phyloP scores from a whole-genome alignment of 176 grass and related monocot genomes.

The Oryza meyeriana region DNA sequence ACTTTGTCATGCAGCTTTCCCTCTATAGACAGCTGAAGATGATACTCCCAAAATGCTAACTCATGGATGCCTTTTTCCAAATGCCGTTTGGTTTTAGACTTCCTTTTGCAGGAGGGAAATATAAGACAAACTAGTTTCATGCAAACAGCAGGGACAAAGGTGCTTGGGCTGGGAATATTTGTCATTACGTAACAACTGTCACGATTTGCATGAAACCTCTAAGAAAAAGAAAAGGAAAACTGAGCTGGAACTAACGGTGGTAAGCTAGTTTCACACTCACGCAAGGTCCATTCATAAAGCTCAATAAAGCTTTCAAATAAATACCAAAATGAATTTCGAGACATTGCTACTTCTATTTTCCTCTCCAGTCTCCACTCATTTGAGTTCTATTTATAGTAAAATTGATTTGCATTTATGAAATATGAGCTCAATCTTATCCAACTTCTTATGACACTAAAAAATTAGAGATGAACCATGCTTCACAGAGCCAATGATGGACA shows the following conservation, averaged over 20 bases:
- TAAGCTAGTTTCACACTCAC: constrained; percentile 22
- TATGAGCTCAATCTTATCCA: not conserved
- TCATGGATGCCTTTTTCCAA: not conserved
- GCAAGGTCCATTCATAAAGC: not conserved
- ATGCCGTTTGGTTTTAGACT: constrained; percentile 5
- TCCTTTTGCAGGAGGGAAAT: not conserved
- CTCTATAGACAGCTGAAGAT: not conserved
- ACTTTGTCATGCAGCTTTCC: constrained; percentile 8
- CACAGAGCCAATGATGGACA: not conserved
- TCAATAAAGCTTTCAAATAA: not conserved
- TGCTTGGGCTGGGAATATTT: constrained; percentile 3
- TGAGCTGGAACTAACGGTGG: constrained; percentile 17
- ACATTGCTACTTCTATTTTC: not conserved
- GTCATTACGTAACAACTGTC: not conserved
- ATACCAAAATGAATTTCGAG: not conserved
- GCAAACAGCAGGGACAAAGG: constrained; percentile 12
- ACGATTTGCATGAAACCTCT: constrained; percentile 4
- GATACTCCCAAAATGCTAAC: constrained; percentile 19
- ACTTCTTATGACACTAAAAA: not conserved
- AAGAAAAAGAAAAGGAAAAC: not conserved
- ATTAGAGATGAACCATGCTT: not conserved
- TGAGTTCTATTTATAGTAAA: not conserved
- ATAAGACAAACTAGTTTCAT: not conserved
- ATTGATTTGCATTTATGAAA: not conserved
- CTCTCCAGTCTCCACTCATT: not conserved